Base-by-base conservation (phyloP, 768 basidiomycete genomes). In the Mycena vitilis region DNA sequence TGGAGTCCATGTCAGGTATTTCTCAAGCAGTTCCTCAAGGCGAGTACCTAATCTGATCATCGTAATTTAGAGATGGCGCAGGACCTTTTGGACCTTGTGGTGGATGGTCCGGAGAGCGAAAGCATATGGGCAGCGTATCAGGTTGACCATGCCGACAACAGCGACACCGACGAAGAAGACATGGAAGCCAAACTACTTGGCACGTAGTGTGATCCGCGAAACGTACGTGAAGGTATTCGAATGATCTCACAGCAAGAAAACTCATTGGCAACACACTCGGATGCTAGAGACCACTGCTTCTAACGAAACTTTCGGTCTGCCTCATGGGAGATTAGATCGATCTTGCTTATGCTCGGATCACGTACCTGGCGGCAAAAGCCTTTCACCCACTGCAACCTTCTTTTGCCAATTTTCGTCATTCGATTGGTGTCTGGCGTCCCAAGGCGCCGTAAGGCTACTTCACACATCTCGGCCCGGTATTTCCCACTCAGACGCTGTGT, bases 101-200 rank as follows among this genome's bases (percentile, higher is more conserved):
- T 92, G 34, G 89, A 90, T 73, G 91, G 91, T 0, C 91, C 91
- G 9, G 90, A 92, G 72, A 80, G 83, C n/a, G 91, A 92, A 69
- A 82, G 80, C 55, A 83, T 91, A 25, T 92, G 88, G 87, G 83
- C 82, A 63, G 87, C 87, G 11, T 91, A 86, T 75, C 87, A 89
- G 66, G 75, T 79, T 20, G 83, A 86, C 15, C 75, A 75, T 51
- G 84, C 86, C 44, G 44, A 81, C 25, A 78, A 76, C 15, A 80
- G 77, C 71, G 81, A 81, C 34, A 81, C 80, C 52, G 89, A 89
- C 42, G 86, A 88, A 70, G 86, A 88, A 69, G 88, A 89, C 47
- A 86, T 87, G 79, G 90, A 91, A 69, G 86, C 82, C 36, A 76
- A 80, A 53, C 74, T 84, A 13, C 71, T 87, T 54, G 84, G 83